Evolutionary conservation across 2,329 filamentous ascomycete genomes (phyloP), one percentile per base, ranked within the genome.

Genomic region (Trichoderma sp.): DNA sequence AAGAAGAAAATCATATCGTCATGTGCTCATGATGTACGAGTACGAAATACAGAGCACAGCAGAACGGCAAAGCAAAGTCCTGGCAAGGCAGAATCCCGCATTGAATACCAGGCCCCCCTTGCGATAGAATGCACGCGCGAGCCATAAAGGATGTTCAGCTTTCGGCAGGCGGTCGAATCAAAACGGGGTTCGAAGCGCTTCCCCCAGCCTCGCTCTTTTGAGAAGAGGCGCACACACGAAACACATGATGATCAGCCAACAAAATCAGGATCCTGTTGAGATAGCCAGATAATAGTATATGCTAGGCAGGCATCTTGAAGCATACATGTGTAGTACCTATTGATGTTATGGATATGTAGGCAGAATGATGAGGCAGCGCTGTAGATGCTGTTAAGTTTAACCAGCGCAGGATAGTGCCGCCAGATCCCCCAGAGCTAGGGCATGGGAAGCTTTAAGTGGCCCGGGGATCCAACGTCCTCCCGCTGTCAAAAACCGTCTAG

Each of bases 111-210:
- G 23, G 23, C 34, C 36, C n/a, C 53, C 34, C 53, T 28, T 15
- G 36, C 65, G 55, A 59, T 32, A 3, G 32, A 47, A 34, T 34
- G 28, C 55, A 61, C 17, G 55, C 20, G 20, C 26, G 26, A 17
- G 28, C 15, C 12, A 13, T 68, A 15, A 53, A n/a, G 66, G 57
- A 53, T 69, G 66, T 28, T 69, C 66, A 69, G 66, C 66, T 53
- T 17, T 59, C 26, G 9, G 66, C 39, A 26, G 12, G 30, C 11
- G 59, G 57, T 62, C 66, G 66, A 69, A 69, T 69, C 66, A 69
- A n/a, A 50, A 9, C 4, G 20, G 11, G 13, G 55, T 58, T 13
- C 12, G 66, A 69, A 53, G 43, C 66, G 66, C 66, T 36, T 9
- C 64, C 64, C 13, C 64, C 64, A 65, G 15, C 59, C 59, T 43